Evolutionary conservation across 352 stramenopile species (phyloP).

Genomic region (Hyphochytrium catenoides): DNA sequence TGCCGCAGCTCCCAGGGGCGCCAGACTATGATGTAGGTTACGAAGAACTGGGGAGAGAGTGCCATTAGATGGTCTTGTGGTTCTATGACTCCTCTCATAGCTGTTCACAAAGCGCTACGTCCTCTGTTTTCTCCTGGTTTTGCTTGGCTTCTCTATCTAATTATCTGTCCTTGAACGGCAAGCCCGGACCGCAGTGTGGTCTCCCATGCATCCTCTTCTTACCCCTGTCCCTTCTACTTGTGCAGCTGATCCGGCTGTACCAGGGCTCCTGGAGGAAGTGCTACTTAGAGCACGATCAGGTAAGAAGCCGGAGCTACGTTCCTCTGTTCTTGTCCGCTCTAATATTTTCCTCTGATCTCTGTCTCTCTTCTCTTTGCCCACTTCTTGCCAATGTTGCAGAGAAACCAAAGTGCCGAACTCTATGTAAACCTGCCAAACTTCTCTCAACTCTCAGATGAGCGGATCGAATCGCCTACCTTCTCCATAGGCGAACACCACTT

Average conservation of each 20-base stretch:
- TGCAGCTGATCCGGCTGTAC: conserved; percentile 46
- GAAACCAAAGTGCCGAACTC: conserved; percentile 23
- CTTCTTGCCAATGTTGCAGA: conserved; percentile 1
- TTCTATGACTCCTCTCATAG: background rate
- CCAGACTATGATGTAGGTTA: conserved; percentile 40
- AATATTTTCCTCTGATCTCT: no score
- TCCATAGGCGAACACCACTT: conserved; percentile 34
- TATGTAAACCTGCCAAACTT: conserved; percentile 29
- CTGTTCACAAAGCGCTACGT: background rate
- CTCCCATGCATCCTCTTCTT: no score
- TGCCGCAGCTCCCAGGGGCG: conserved; percentile 35
- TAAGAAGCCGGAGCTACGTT: background rate
- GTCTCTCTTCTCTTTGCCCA: no score
- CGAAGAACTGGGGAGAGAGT: background rate
- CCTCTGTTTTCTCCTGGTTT: no score
- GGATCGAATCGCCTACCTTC: conserved; percentile 47
- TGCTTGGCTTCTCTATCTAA: no score
- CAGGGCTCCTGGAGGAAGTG: conserved; percentile 37
- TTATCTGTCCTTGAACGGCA: no score
- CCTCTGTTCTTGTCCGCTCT: background rate
- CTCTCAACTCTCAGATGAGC: conserved; percentile 15
- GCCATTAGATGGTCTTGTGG: background rate
- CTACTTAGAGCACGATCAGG: conserved; percentile 23
- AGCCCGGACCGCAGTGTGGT: no score
- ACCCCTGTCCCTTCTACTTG: no score